Base-by-base conservation (phyloP, 2,329 filamentous ascomycete genomes). In the Botrytis medusae region DNA sequence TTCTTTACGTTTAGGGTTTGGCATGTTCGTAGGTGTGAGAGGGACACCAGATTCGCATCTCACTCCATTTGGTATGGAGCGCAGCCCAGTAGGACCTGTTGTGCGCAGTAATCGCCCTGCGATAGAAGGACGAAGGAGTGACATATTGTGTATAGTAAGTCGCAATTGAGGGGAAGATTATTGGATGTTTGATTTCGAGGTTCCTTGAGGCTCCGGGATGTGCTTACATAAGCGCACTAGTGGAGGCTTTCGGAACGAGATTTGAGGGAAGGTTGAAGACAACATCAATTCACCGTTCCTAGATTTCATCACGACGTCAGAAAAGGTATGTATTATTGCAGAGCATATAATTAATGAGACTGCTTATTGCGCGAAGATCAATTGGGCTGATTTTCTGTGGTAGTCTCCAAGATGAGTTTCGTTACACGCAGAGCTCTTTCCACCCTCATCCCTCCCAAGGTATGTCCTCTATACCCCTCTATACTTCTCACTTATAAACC, bases 371-470 rank as follows among this genome's bases (percentile, higher is more conserved):
- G 62, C 51, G 29, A 65, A 61, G 34, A 68, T 74, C 77, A 79
- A 78, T 77, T 78, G 75, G 42, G 81, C 84, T 83, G 77, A 81
- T 73, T 44, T 54, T 29, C 29, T 57, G 51, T 20, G 46, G 18
- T 72, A 84, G 82, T 79, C 79, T 81, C 84, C 88, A 93, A 86
- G 86, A 98, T 97, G 95, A 97, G 94, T 89, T 96, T 91, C 90
- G 89, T 97, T 82, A 90, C 91, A 82, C 93, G 93, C 86, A 91
- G 95, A 87, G 93, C 90, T 89, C 92, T 98, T 83, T 98, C 96
- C 84, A 97, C 97, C 88, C 92, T 99, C 85, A 98, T 99, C 82
- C 97, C 97, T 81, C 96, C 97, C 83, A 99, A 99, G 94, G 95
- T 97, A 87, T 80, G 87, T 80, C 75, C 44, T 57, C 59, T 57